A percentile compares a stretch with the other conserved stretches of the same genome.
These are phyloP conservation scores for Candida golubevii DNA, from an alignment of 805 yeast species.

Conservation along the genomic window DNA sequence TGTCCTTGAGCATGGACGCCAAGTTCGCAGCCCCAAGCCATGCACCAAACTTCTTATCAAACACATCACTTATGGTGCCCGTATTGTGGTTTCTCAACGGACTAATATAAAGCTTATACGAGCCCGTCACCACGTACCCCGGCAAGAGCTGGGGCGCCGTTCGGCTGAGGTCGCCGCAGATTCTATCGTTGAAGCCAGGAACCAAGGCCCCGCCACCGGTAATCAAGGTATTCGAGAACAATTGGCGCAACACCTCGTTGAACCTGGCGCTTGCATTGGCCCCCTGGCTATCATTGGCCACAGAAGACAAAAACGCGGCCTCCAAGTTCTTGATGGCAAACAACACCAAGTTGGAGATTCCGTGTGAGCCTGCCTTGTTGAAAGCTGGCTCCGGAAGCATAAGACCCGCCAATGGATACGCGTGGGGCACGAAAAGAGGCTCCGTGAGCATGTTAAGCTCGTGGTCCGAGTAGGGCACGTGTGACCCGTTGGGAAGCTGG, in stretches of 20 bases:
- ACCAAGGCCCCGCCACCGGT: constrained; percentile 59
- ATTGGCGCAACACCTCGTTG: constrained; percentile 36
- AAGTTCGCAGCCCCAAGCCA: constrained; percentile 76
- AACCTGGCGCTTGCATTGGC: constrained; percentile 29
- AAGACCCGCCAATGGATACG: constrained; percentile 40
- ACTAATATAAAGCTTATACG: constrained; percentile 18
- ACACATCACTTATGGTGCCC: constrained; percentile 30
- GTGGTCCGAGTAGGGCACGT: constrained; percentile 25
- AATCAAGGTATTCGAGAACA: constrained; percentile 44
- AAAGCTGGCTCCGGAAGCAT: constrained; percentile 32
- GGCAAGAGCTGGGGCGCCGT: constrained; percentile 45
- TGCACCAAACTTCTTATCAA: constrained; percentile 55
- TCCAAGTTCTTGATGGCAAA: constrained; percentile 36
- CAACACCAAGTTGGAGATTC: constrained; percentile 40
- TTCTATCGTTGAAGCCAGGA: constrained; percentile 52
- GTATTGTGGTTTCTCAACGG: constrained; percentile 23
- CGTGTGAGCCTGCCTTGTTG: constrained; percentile 45
- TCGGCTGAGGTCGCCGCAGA: constrained; percentile 51
- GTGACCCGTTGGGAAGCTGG: constrained; percentile 57
- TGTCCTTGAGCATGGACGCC: constrained; percentile 55
- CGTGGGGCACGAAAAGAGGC: constrained; percentile 65
- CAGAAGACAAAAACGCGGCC: constrained; percentile 25
- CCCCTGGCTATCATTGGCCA: constrained; percentile 16
- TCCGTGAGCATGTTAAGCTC: constrained; percentile 59
- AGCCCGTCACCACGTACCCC: constrained; percentile 32